Percentiles rank a stretch among this genome's conserved stretches.
phyloP scores from a whole-genome alignment of 306 rosid genomes.

The Benincasa hispida region DNA sequence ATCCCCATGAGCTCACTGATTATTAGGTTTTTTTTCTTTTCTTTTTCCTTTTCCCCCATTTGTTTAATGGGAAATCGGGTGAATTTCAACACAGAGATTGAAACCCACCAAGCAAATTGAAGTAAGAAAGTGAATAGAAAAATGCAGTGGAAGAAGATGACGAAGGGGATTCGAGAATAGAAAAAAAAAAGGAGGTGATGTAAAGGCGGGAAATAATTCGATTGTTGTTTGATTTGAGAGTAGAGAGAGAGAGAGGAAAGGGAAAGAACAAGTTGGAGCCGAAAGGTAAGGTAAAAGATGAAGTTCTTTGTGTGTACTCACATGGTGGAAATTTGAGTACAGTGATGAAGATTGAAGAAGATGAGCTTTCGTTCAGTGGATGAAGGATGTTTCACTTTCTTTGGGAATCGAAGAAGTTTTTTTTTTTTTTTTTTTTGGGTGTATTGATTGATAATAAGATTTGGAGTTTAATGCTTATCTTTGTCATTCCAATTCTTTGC shows the following conservation, averaged over 20 bases:
- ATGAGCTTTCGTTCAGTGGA: neutral
- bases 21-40: neutral
- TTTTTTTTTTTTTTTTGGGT: no score
- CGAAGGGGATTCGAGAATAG: neutral
- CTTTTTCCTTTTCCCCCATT: neutral
- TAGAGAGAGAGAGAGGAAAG: neutral
- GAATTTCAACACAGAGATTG: neutral
- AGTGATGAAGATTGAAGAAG: neutral
- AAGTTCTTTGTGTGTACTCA: neutral
- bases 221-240: neutral
- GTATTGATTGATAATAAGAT: neutral
- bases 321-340: neutral
- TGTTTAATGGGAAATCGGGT: neutral
- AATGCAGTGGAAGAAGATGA: neutral
- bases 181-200: neutral
- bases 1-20: neutral
- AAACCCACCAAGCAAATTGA: conserved; percentile 1
- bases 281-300: neutral
- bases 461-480: neutral
- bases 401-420: neutral
- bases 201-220: conserved; percentile 1
- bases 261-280: neutral
- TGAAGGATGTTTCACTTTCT: neutral
- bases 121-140: neutral
- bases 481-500: neutral